Conservation (phyloP, 768 basidiomycete species). For the Lentinula aciculospora region DNA sequence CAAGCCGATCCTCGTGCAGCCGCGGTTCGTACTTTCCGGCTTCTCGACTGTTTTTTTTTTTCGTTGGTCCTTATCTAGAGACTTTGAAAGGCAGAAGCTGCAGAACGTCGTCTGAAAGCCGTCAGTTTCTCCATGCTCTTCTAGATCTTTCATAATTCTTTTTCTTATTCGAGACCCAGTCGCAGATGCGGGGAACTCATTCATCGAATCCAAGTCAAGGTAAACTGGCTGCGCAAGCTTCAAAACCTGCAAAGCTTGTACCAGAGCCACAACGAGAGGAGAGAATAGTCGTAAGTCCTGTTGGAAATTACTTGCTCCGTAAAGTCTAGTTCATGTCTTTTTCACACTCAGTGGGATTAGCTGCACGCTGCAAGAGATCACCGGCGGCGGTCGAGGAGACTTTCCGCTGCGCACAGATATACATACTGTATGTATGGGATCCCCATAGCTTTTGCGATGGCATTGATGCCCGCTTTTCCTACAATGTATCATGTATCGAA, state of each 20-base stretch:
- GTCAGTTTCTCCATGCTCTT: conserved; percentile 35
- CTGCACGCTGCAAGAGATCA: not conserved
- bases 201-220: conserved; percentile 43
- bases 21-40: conserved; percentile 21
- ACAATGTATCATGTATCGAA: not conserved
- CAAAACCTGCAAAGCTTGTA: conserved; percentile 26
- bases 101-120: conserved; percentile 52
- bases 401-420: not conserved
- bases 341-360: conserved; percentile 30
- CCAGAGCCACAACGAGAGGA: conserved; percentile 30
- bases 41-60: not conserved
- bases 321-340: conserved; percentile 5
- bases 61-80: not conserved
- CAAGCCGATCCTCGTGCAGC: conserved; percentile 43
- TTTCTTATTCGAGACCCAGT: conserved; percentile 22
- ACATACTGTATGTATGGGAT: not conserved
- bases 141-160: conserved; percentile 10
- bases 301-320: not conserved
- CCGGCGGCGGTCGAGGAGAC: not conserved
- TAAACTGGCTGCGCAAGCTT: conserved; percentile 35
- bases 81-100: conserved; percentile 41
- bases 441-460: not conserved
- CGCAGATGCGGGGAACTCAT: conserved; percentile 37
- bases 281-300: conserved; percentile 34
- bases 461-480: not conserved